A percentile compares a stretch with the other conserved stretches of the same genome.
These are phyloP conservation scores for Eleusine coracana DNA, from an alignment of 176 grass and related monocot species.

Conservation along the genomic window DNA sequence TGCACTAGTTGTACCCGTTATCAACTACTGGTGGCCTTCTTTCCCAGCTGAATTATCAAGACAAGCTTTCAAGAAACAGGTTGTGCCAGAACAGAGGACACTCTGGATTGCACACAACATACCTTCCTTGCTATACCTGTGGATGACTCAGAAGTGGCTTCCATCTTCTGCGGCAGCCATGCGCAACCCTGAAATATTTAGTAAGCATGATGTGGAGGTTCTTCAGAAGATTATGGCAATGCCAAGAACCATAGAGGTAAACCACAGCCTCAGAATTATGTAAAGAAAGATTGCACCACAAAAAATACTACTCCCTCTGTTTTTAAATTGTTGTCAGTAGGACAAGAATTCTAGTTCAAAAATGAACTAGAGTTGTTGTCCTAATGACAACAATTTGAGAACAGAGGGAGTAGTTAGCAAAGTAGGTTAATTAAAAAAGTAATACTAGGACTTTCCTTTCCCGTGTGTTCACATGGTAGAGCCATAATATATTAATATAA, in stretches of 20 bases:
- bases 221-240: conserved; percentile 60
- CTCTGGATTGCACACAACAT: conserved; percentile 70
- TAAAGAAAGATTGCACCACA: conserved; percentile 9
- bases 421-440: conserved; percentile 1
- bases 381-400: no score
- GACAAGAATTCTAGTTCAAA: no score
- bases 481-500: conserved; percentile 1
- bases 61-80: conserved; percentile 55
- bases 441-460: neutral
- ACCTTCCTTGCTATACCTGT: conserved; percentile 70
- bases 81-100: conserved; percentile 62
- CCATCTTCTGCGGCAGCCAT: conserved; percentile 59
- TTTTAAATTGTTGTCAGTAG: no score
- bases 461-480: conserved; percentile 15
- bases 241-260: conserved; percentile 48
- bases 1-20: conserved; percentile 61
- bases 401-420: neutral
- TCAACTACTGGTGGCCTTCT: conserved; percentile 87
- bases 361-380: no score
- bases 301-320: neutral
- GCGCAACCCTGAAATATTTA: conserved; percentile 61
- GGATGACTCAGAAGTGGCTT: conserved; percentile 82
- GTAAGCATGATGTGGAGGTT: conserved; percentile 60
- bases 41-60: conserved; percentile 64
- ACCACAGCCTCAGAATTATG: conserved; percentile 17